A percentile compares a stretch with the other conserved stretches of the same genome.
phyloP scores from a whole-genome alignment of 176 grass and related monocot species.

The Triticum dicoccoides region DNA sequence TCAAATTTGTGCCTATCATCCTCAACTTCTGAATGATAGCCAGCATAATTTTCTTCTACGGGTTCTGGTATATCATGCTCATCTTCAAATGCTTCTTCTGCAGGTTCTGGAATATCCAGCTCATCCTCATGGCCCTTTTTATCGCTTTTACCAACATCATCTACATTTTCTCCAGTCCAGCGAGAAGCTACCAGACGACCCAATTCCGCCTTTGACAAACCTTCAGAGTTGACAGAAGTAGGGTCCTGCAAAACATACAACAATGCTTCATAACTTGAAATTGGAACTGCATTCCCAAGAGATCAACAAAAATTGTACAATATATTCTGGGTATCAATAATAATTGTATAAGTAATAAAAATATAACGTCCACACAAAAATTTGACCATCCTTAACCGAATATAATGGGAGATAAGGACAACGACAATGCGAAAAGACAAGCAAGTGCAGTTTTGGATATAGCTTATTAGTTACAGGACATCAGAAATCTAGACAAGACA shows the following conservation, averaged over 20 bases:
- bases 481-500: constrained; percentile 18
- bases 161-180: constrained; percentile 76
- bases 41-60: constrained; percentile 52
- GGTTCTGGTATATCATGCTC: constrained; percentile 51
- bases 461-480: constrained; percentile 5
- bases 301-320: background rate
- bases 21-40: constrained; percentile 70
- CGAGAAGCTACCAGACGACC: constrained; percentile 91
- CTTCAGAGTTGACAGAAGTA: constrained; percentile 50
- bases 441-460: background rate
- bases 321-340: background rate
- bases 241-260: constrained; percentile 52
- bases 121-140: constrained; percentile 45
- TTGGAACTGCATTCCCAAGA: background rate
- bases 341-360: constrained; percentile 24
- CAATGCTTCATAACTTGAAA: background rate
- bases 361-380: background rate
- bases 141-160: constrained; percentile 43
- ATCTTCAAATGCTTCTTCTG: constrained; percentile 55
- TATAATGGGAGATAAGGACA: constrained; percentile 2
- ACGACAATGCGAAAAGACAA: background rate
- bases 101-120: constrained; percentile 41
- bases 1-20: constrained; percentile 71
- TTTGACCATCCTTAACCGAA: background rate
- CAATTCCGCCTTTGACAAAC: constrained; percentile 86